A percentile compares a stretch with the other conserved stretches of the same genome.
Evolutionary conservation across 257 asterid species (phyloP).

Genomic region (Solanum medicagineum): DNA sequence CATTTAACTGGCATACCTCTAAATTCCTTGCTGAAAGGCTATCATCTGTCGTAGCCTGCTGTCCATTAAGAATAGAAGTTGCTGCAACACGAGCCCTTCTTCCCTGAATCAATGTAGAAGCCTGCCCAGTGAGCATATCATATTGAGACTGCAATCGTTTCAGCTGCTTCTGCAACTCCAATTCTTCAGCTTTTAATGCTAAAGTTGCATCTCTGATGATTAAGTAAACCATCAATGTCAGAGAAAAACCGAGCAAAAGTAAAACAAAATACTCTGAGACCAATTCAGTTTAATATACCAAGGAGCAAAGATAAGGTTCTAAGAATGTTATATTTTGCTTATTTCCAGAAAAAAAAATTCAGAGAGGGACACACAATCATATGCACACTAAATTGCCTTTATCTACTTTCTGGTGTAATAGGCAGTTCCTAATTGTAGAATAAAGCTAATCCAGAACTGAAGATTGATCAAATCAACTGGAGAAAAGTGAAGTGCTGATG

Average conservation of each 20-base stretch:
- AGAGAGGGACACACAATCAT: not conserved
- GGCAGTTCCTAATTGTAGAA: not conserved
- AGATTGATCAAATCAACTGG: not conserved
- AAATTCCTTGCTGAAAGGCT: slow-evolving; percentile 85
- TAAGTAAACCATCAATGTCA: slow-evolving; percentile 12
- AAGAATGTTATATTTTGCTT: not conserved
- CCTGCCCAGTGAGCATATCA: slow-evolving; percentile 83
- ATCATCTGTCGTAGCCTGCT: slow-evolving; percentile 64
- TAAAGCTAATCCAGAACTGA: not conserved
- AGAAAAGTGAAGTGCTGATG: not conserved
- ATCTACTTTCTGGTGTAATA: not conserved
- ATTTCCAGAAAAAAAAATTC: not conserved
- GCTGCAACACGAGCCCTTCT: slow-evolving; percentile 92
- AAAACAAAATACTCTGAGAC: not conserved
- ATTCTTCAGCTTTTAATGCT: slow-evolving; percentile 79
- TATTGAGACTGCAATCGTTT: slow-evolving; percentile 65
- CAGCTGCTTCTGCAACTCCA: slow-evolving; percentile 92
- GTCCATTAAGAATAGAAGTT: slow-evolving; percentile 79
- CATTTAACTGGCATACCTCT: slow-evolving; percentile 41
- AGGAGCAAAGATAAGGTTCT: not conserved
- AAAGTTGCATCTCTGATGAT: slow-evolving; percentile 69
- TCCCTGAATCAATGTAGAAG: slow-evolving; percentile 88
- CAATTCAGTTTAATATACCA: not conserved
- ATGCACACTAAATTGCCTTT: not conserved
- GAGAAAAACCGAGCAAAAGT: slow-evolving; percentile 1